These are phyloP conservation scores for Cordia subcordata DNA, from an alignment of 257 asterid genomes.

Conservation along the genomic window DNA sequence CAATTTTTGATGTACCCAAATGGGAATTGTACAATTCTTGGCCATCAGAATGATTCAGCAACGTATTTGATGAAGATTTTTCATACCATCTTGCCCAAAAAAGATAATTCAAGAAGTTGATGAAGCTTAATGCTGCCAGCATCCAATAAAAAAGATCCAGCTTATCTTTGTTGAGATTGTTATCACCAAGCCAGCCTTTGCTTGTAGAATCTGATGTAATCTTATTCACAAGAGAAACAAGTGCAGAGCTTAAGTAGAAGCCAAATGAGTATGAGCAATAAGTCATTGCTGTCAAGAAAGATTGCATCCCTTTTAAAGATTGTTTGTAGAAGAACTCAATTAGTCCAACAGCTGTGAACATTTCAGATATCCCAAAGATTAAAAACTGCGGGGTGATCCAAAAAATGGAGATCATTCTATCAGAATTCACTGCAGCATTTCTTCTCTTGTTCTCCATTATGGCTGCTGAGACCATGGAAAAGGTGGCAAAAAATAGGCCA, in stretches of 20 bases:
- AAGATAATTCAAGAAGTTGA: slow-evolving; percentile 70
- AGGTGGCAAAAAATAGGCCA: slow-evolving; percentile 66
- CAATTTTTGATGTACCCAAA: slow-evolving; percentile 27
- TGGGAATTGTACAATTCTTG: not conserved
- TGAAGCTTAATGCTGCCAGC: slow-evolving; percentile 55
- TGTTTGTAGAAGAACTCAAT: slow-evolving; percentile 90
- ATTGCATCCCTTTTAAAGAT: slow-evolving; percentile 56
- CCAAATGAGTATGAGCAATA: slow-evolving; percentile 92
- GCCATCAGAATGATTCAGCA: slow-evolving; percentile 10
- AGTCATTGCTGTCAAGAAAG: slow-evolving; percentile 71
- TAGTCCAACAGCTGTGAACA: slow-evolving; percentile 93
- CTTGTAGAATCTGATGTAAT: slow-evolving; percentile 27
- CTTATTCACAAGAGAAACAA: slow-evolving; percentile 72
- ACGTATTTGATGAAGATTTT: slow-evolving; percentile 15
- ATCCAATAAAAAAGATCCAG: slow-evolving; percentile 79
- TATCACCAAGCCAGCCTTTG: slow-evolving; percentile 68
- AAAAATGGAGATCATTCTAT: not conserved
- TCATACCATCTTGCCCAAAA: slow-evolving; percentile 72
- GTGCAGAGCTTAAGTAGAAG: slow-evolving; percentile 67
- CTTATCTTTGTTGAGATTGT: slow-evolving; percentile 65
- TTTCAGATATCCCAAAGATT: slow-evolving; percentile 81
- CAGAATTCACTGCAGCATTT: slow-evolving; percentile 9
- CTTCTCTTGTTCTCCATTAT: slow-evolving; percentile 60
- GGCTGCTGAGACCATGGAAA: slow-evolving; percentile 92
- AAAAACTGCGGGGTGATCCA: slow-evolving; percentile 86